Percentiles rank a stretch among this genome's conserved stretches.
Evolutionary conservation across 1,139 yeast species (phyloP).

Genomic region (Candida pseudoviswanathii): DNA sequence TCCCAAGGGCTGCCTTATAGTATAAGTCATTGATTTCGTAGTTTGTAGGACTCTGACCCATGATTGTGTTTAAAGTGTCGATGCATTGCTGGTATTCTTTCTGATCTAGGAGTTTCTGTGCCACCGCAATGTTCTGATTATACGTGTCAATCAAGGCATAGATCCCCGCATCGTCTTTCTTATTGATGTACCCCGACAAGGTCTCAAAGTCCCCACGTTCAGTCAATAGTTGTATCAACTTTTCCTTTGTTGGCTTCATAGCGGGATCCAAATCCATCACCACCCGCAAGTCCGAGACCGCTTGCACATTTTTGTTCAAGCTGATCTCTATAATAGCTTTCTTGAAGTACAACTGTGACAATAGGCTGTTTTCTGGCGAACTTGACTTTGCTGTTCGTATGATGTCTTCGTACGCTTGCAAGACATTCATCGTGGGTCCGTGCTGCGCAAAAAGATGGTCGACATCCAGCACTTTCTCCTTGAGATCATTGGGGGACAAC

Average conservation of each 20-base stretch:
- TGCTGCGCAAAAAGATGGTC: constrained; percentile 20
- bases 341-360: constrained; percentile 49
- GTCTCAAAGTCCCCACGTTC: constrained; percentile 46
- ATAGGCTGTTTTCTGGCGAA: constrained; percentile 8
- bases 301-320: constrained; percentile 47
- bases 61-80: constrained; percentile 25
- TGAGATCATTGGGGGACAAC: constrained; percentile 1
- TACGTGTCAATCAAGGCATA: constrained; percentile 20
- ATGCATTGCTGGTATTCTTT: constrained; percentile 24
- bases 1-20: constrained; percentile 20
- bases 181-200: constrained; percentile 18
- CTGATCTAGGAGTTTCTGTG: constrained; percentile 17
- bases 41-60: constrained; percentile 25
- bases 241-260: constrained; percentile 45
- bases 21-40: constrained; percentile 24
- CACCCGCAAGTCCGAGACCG: constrained; percentile 47
- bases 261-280: constrained; percentile 44
- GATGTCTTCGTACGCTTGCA: constrained; percentile 24
- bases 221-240: constrained; percentile 45
- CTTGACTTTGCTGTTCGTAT: constrained; percentile 2
- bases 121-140: constrained; percentile 21
- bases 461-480: constrained; percentile 10
- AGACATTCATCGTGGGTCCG: constrained; percentile 31
- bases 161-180: constrained; percentile 17
- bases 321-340: constrained; percentile 56